A percentile compares a stretch with the other conserved stretches of the same genome.
Evolutionary conservation across 2,329 filamentous ascomycete genomes (phyloP).

Genomic region (Trichoderma asperellum): DNA sequence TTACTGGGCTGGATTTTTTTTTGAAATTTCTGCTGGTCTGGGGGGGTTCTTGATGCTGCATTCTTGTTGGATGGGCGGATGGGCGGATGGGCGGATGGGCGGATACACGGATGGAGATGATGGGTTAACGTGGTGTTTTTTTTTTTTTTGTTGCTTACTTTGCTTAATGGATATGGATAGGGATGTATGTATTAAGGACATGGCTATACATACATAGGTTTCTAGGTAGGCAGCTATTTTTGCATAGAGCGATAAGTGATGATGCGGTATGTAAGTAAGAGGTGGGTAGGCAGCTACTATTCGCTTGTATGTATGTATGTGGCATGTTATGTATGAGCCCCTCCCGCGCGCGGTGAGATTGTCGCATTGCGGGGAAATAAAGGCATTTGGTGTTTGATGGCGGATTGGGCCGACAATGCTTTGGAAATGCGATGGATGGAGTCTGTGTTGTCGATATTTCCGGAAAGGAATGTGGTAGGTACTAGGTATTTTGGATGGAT

Average conservation of each 20-base stretch:
- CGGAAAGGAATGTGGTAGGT: not conserved
- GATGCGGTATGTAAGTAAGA: conserved; percentile 22
- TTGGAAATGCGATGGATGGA: not conserved
- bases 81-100: not conserved
- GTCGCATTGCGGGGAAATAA: not conserved
- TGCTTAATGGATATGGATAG: not conserved
- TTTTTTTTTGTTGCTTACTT: not conserved
- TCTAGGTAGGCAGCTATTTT: not conserved
- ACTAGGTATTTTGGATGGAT: not conserved
- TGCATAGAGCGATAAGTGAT: not conserved
- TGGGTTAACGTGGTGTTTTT: not conserved
- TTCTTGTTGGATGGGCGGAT: not conserved
- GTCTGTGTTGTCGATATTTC: not conserved
- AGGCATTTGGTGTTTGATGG: not conserved
- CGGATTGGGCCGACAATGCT: not conserved
- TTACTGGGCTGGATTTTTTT: not conserved
- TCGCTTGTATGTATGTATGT: not conserved
- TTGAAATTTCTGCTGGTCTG: not conserved
- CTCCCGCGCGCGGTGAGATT: not conserved
- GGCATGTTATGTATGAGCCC: not conserved
- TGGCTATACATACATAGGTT: not conserved
- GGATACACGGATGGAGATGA: not conserved
- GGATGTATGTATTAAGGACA: not conserved
- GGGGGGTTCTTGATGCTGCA: not conserved
- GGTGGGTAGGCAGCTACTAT: not conserved